Evolutionary conservation across 768 basidiomycete genomes (phyloP).

Genomic region (Neoboletus magnificus): DNA sequence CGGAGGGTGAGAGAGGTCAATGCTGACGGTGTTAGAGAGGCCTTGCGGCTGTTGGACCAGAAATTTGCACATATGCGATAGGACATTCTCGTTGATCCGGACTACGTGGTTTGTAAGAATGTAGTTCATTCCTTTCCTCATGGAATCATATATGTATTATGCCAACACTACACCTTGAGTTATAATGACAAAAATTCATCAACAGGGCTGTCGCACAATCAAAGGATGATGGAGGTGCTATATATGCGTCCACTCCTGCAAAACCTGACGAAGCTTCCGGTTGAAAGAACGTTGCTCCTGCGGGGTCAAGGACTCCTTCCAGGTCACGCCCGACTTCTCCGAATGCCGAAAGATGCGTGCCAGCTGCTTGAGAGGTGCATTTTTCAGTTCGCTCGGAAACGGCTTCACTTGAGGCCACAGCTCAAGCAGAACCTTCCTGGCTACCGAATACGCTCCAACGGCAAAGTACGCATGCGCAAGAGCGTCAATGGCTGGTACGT

Average conservation of each 20-base stretch:
- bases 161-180: not conserved
- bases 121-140: not conserved
- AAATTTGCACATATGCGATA: conserved; percentile 46
- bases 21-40: conserved; percentile 70
- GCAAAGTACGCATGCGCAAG: conserved; percentile 65
- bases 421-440: conserved; percentile 51
- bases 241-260: conserved; percentile 24
- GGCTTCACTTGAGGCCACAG: conserved; percentile 66
- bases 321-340: conserved; percentile 9
- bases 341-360: conserved; percentile 42
- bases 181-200: not conserved
- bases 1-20: conserved; percentile 63
- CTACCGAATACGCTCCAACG: conserved; percentile 47
- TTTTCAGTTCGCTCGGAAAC: conserved; percentile 49
- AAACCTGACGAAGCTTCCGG: conserved; percentile 33
- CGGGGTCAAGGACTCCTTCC: conserved; percentile 27
- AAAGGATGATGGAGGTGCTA: conserved; percentile 2
- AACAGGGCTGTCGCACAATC: not conserved
- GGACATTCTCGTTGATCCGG: not conserved
- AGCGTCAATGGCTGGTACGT: conserved; percentile 69
- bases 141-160: conserved; percentile 4
- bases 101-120: not conserved
- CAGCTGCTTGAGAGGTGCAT: conserved; percentile 45
- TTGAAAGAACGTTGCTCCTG: conserved; percentile 37
- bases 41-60: conserved; percentile 68